phyloP scores from a whole-genome alignment of 2,329 filamentous ascomycete genomes.

The Fusarium tanahbumbuense region DNA sequence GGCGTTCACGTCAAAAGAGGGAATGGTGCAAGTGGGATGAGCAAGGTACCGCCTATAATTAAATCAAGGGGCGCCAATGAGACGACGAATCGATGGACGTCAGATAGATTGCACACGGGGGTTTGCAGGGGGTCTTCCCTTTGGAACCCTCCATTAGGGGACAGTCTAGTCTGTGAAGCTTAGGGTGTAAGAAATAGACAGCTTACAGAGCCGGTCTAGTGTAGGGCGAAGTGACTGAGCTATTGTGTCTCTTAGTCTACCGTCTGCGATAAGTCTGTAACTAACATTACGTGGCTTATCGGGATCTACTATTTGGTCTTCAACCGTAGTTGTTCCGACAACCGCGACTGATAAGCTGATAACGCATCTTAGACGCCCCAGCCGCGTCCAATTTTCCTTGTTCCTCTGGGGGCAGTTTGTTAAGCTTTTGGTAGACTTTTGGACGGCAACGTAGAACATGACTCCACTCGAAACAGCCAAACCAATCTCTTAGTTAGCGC shows the following conservation, averaged over 20 bases:
- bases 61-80: conserved; percentile 37
- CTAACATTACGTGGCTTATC: conserved; percentile 34
- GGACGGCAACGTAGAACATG: conserved; percentile 25
- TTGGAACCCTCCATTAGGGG: neutral
- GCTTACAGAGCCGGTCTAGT: neutral
- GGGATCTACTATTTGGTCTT: neutral
- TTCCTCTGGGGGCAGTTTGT: neutral
- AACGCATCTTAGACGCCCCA: conserved; percentile 13
- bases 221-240: neutral
- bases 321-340: conserved; percentile 28
- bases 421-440: conserved; percentile 20
- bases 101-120: conserved; percentile 35
- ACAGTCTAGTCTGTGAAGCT: neutral
- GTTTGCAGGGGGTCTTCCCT: conserved; percentile 21
- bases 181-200: neutral
- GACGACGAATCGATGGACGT: conserved; percentile 22
- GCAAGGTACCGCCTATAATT: conserved; percentile 36
- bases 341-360: conserved; percentile 35
- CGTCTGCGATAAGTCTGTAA: conserved; percentile 21
- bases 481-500: conserved; percentile 36
- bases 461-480: conserved; percentile 32
- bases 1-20: conserved; percentile 33
- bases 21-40: conserved; percentile 28
- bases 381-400: conserved; percentile 4
- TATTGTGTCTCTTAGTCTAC: neutral